A percentile compares a stretch with the other conserved stretches of the same genome.
phyloP scores from a whole-genome alignment of 1,139 yeast genomes.

The Chernovozyma aurita region DNA sequence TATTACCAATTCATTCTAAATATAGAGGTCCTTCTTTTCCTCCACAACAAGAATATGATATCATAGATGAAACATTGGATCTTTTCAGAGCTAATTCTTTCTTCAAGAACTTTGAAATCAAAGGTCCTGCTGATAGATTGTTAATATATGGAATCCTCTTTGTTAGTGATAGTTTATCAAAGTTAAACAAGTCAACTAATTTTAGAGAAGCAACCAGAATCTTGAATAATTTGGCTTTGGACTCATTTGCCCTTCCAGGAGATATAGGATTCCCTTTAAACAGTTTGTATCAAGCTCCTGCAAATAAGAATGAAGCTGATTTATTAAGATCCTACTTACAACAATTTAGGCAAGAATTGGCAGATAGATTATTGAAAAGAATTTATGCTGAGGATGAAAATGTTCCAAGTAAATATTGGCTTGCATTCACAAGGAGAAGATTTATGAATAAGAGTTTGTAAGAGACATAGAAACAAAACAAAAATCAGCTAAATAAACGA shows the following conservation, averaged over 20 bases:
- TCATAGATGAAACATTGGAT: conserved; percentile 85
- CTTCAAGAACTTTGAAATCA: conserved; percentile 94
- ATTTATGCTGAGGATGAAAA: conserved; percentile 55
- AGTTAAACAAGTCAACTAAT: conserved; percentile 43
- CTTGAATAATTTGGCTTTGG: conserved; percentile 81
- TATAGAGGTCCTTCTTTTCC: conserved; percentile 93
- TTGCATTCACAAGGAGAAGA: conserved; percentile 90
- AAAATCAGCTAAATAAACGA: no score
- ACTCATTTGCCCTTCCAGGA: conserved; percentile 89
- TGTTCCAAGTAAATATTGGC: conserved; percentile 79
- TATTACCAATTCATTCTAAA: conserved; percentile 78
- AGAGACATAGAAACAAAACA: conserved; percentile 1
- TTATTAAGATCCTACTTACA: conserved; percentile 74
- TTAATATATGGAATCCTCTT: conserved; percentile 92
- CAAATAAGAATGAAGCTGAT: conserved; percentile 71
- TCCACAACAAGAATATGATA: conserved; percentile 77
- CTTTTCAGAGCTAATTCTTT: conserved; percentile 93
- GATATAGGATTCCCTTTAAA: conserved; percentile 92
- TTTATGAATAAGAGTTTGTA: conserved; percentile 83
- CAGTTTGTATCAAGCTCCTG: conserved; percentile 74
- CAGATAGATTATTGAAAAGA: conserved; percentile 70
- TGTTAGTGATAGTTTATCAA: conserved; percentile 77
- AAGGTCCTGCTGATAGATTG: conserved; percentile 93
- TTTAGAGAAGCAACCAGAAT: conserved; percentile 66
- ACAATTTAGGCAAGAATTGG: conserved; percentile 94